phyloP scores from a whole-genome alignment of 768 basidiomycete species.

The Suillus americanus region DNA sequence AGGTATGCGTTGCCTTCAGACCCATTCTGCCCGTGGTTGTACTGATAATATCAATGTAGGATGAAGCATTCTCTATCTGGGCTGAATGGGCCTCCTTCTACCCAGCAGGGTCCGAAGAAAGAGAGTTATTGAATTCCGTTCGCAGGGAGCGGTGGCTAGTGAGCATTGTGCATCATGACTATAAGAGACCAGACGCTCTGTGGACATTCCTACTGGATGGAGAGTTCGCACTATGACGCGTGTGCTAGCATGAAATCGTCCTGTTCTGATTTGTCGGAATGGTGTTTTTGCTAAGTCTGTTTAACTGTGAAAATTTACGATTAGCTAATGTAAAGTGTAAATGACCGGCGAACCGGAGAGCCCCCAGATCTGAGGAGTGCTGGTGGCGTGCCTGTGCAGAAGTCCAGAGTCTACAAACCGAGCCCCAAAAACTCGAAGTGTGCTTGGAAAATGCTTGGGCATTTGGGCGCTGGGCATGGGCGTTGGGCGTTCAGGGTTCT shows the following conservation, averaged over 20 bases:
- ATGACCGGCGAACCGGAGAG: not conserved
- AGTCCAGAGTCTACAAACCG: not conserved
- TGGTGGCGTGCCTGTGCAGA: not conserved
- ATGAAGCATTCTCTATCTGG: slow-evolving; percentile 97
- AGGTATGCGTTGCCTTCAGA: slow-evolving; percentile 51
- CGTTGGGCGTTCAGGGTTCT: not conserved
- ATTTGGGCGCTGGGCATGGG: not conserved
- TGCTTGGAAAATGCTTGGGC: not conserved
- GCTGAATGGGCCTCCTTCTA: slow-evolving; percentile 91
- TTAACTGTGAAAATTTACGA: not conserved
- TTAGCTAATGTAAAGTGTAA: not conserved
- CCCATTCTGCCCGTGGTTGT: not conserved
- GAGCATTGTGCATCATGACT: slow-evolving; percentile 92
- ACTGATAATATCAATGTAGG: slow-evolving; percentile 44
- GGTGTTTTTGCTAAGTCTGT: too few species aligned
- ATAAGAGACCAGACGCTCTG: slow-evolving; percentile 70
- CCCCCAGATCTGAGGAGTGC: not conserved
- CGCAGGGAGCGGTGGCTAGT: slow-evolving; percentile 83
- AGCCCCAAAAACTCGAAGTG: not conserved
- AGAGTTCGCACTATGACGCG: slow-evolving; percentile 3
- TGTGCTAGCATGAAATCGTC: not conserved
- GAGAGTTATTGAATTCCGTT: slow-evolving; percentile 70
- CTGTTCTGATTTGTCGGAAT: not conserved
- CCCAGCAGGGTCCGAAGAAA: slow-evolving; percentile 68
- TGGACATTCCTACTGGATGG: slow-evolving; percentile 78